These are phyloP conservation scores for Cyamopsis tetragonoloba DNA, from an alignment of 306 rosid genomes.

Conservation along the genomic window DNA sequence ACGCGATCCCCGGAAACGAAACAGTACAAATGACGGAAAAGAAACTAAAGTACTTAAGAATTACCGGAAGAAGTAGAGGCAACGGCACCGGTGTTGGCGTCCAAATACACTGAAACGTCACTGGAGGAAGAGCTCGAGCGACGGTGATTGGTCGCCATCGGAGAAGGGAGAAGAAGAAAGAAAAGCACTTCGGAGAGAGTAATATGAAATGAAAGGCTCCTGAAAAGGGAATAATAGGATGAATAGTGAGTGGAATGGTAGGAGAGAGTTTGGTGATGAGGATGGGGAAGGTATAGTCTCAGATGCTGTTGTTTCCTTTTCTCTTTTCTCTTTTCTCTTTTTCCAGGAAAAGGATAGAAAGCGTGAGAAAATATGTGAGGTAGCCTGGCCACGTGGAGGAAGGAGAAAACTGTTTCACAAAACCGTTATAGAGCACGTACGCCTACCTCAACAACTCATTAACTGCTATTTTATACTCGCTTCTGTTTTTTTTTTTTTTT, in stretches of 20 bases:
- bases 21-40: neutral
- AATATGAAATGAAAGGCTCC: no score
- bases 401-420: neutral
- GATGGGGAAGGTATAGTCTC: conserved; percentile 22
- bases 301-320: neutral
- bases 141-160: conserved; percentile 31
- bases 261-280: neutral
- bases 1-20: neutral
- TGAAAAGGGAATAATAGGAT: neutral
- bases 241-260: neutral
- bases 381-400: conserved; percentile 28
- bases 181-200: neutral
- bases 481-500: no score
- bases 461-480: neutral
- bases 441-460: neutral
- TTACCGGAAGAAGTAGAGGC: conserved; percentile 20
- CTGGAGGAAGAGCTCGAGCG: conserved; percentile 27
- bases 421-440: conserved; percentile 1
- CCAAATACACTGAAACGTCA: conserved; percentile 43
- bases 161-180: no score
- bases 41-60: neutral
- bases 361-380: neutral
- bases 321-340: neutral
- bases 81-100: conserved; percentile 19
- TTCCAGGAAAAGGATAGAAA: neutral